phyloP scores from a whole-genome alignment of 176 grass and related monocot species.

The Ananas comosus region DNA sequence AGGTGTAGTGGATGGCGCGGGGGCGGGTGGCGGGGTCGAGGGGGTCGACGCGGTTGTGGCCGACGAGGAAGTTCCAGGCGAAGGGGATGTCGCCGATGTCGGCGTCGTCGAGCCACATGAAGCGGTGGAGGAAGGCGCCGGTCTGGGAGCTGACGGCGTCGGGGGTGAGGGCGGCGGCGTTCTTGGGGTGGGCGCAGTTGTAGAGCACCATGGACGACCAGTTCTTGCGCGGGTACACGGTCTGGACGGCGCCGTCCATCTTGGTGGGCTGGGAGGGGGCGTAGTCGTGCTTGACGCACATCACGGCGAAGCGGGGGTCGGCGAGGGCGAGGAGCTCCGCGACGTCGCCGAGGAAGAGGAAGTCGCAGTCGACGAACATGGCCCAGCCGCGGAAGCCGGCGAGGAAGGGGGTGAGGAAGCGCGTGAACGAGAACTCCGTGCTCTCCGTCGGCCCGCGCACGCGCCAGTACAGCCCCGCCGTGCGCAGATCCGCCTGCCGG shows the following conservation, averaged over 20 bases:
- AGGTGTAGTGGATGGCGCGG: conserved; percentile 67
- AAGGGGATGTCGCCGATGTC: conserved; percentile 72
- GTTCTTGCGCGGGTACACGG: conserved; percentile 82
- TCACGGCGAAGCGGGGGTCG: conserved; percentile 22
- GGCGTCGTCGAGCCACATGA: conserved; percentile 77
- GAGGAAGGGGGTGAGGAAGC: conserved; percentile 76
- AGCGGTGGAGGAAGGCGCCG: conserved; percentile 70
- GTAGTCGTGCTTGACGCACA: conserved; percentile 88
- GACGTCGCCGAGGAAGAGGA: conserved; percentile 80
- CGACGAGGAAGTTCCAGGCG: conserved; percentile 88
- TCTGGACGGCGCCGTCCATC: conserved; percentile 90
- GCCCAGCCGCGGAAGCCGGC: conserved; percentile 63
- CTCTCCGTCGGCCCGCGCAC: conserved; percentile 57
- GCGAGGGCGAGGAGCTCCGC: conserved; percentile 14
- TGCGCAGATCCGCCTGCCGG: conserved; percentile 53
- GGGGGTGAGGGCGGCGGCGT: conserved; percentile 52
- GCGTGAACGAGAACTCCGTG: conserved; percentile 96
- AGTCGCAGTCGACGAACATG: conserved; percentile 88
- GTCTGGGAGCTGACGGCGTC: conserved; percentile 58
- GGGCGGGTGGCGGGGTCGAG: conserved; percentile 37
- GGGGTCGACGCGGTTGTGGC: conserved; percentile 68
- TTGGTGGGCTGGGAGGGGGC: conserved; percentile 62
- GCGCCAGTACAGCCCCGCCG: conserved; percentile 50
- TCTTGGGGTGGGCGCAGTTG: conserved; percentile 88
- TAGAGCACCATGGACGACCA: conserved; percentile 94